These are phyloP conservation scores for Neoboletus brunneissimus DNA, from an alignment of 768 basidiomycete genomes.

Conservation along the genomic window DNA sequence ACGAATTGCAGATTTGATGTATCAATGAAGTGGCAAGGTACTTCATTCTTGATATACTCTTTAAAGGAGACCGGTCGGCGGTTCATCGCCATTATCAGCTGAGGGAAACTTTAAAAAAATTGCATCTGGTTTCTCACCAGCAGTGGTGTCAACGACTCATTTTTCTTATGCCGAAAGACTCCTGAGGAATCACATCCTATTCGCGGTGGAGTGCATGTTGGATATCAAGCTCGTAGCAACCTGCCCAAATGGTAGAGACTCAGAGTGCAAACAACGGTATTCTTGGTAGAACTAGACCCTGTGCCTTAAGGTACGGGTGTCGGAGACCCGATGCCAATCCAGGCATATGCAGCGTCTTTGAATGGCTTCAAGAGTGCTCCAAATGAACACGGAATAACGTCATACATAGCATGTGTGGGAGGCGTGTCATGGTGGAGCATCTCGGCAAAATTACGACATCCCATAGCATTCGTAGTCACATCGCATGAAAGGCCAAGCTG, in stretches of 20 bases:
- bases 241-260: background rate
- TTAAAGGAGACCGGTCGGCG: constrained; percentile 1
- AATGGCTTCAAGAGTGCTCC: background rate
- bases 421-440: no score
- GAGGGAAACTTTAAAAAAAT: background rate
- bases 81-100: background rate
- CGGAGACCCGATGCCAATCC: background rate
- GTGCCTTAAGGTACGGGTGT: background rate
- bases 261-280: no score
- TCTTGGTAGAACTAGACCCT: no score
- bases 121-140: background rate
- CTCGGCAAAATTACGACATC: no score
- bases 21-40: constrained; percentile 9
- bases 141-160: background rate
- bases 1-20: constrained; percentile 7
- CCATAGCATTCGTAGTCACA: no score
- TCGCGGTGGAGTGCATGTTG: background rate
- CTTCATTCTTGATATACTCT: constrained; percentile 13
- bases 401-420: no score
- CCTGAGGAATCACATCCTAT: background rate
- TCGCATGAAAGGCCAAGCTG: constrained; percentile 6
- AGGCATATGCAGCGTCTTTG: background rate
- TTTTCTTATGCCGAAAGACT: background rate
- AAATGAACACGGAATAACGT: no score
- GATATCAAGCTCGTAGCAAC: no score